Evolutionary conservation across 305 asterid genomes (phyloP).

Genomic region (Fraxinus sp.): DNA sequence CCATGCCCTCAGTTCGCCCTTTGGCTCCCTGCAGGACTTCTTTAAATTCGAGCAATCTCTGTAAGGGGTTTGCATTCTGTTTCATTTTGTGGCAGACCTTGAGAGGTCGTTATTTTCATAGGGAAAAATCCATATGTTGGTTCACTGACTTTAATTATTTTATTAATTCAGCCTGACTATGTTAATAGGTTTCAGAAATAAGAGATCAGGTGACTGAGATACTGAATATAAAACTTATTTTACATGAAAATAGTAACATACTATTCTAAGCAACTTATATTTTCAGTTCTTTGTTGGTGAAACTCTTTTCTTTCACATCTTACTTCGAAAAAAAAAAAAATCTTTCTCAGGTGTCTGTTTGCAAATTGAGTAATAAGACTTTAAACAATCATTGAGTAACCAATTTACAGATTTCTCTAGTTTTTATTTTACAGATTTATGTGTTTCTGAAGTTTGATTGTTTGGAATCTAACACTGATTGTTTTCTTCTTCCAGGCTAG

Average conservation of each 20-base stretch:
- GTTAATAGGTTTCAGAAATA: not conserved
- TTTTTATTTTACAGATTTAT: not conserved
- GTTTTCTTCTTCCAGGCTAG: slow-evolving; percentile 58
- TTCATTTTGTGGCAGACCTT: not conserved
- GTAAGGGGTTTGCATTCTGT: slow-evolving; percentile 4
- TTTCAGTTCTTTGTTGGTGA: not conserved
- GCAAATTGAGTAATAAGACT: not conserved
- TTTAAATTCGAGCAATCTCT: not conserved
- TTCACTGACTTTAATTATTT: not conserved
- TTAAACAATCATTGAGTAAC: not conserved
- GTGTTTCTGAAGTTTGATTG: not conserved
- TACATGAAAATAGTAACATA: not conserved
- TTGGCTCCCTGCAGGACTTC: not conserved
- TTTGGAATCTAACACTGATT: not conserved
- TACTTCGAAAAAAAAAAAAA: not conserved
- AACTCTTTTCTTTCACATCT: not conserved
- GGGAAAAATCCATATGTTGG: not conserved
- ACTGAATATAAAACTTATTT: not conserved
- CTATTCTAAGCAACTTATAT: not conserved
- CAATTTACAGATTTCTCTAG: not conserved
- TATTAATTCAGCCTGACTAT: not conserved
- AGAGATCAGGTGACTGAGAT: not conserved
- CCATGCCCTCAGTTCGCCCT: not conserved
- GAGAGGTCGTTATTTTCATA: not conserved
- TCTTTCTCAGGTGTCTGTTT: not conserved